Conservation (phyloP, 192 early-diverging fungal genomes). For the Phlyctochytrium arcticum region DNA sequence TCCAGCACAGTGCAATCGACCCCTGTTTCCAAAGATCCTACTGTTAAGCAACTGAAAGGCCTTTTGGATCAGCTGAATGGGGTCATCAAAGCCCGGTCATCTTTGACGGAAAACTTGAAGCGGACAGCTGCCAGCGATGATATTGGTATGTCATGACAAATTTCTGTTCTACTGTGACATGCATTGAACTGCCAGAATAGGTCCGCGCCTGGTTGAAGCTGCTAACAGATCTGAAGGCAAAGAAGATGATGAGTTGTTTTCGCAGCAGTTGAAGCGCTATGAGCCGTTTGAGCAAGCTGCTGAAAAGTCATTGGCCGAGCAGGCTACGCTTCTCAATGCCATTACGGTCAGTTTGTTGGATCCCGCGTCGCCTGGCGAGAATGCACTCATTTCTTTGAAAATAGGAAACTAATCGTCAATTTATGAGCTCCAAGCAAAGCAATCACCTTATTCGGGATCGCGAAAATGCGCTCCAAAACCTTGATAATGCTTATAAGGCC, state of each 20-base stretch:
- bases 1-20: constrained; percentile 55
- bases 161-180: neutral
- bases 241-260: constrained; percentile 63
- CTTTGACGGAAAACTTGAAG: constrained; percentile 64
- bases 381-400: neutral
- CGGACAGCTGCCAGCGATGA: constrained; percentile 70
- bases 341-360: constrained; percentile 31
- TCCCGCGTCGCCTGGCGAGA: neutral
- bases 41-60: constrained; percentile 56
- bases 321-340: constrained; percentile 55
- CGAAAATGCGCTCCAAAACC: constrained; percentile 71
- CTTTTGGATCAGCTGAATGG: constrained; percentile 52
- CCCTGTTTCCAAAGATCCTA: constrained; percentile 58
- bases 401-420: constrained; percentile 60
- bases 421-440: constrained; percentile 58
- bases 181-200: constrained; percentile 5
- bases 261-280: constrained; percentile 65
- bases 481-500: constrained; percentile 70
- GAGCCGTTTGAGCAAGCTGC: constrained; percentile 56
- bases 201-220: constrained; percentile 22
- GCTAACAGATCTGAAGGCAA: constrained; percentile 12
- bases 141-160: constrained; percentile 44
- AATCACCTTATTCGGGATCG: constrained; percentile 58
- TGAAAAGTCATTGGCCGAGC: constrained; percentile 56
- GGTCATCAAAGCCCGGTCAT: constrained; percentile 55